Evolutionary conservation across 192 early-diverging fungal species (phyloP).

Genomic region (Paraglomus brasilianum): DNA sequence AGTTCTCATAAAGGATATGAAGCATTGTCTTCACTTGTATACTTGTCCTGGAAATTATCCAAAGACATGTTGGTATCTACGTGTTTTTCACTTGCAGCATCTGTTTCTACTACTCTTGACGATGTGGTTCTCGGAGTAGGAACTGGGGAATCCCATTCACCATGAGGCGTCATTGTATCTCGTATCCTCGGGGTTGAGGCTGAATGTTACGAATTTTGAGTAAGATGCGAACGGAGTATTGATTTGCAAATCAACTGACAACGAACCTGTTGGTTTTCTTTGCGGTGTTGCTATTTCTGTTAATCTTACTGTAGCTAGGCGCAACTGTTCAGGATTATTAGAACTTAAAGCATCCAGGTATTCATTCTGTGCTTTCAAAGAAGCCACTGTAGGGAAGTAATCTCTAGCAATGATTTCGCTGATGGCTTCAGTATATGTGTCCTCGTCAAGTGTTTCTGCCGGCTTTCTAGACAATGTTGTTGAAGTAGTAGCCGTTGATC

Average conservation of each 20-base stretch:
- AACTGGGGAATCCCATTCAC: conserved; percentile 28
- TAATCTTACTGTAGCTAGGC: conserved; percentile 36
- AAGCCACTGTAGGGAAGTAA: conserved; percentile 75
- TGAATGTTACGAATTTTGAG: neutral
- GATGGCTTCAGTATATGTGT: conserved; percentile 71
- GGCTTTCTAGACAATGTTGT: too few relatives aligned
- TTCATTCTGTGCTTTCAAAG: conserved; percentile 51
- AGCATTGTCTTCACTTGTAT: conserved; percentile 83
- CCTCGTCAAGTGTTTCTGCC: conserved; percentile 61
- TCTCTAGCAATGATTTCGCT: conserved; percentile 79
- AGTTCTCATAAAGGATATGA: conserved; percentile 40
- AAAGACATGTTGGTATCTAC: conserved; percentile 57
- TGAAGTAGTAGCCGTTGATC: too few relatives aligned
- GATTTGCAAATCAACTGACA: neutral
- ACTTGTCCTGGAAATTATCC: conserved; percentile 69
- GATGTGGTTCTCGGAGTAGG: conserved; percentile 1
- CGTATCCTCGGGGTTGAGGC: conserved; percentile 12
- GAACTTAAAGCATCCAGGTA: conserved; percentile 42
- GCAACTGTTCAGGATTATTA: conserved; percentile 38
- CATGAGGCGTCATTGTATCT: conserved; percentile 20
- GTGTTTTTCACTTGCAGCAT: conserved; percentile 19
- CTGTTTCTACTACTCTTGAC: conserved; percentile 12
- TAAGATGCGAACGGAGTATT: conserved; percentile 29
- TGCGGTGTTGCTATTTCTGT: conserved; percentile 40
- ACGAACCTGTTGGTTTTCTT: conserved; percentile 36